Evolutionary conservation across 2,329 filamentous ascomycete species (phyloP).

Genomic region (Aspergillus sp.): DNA sequence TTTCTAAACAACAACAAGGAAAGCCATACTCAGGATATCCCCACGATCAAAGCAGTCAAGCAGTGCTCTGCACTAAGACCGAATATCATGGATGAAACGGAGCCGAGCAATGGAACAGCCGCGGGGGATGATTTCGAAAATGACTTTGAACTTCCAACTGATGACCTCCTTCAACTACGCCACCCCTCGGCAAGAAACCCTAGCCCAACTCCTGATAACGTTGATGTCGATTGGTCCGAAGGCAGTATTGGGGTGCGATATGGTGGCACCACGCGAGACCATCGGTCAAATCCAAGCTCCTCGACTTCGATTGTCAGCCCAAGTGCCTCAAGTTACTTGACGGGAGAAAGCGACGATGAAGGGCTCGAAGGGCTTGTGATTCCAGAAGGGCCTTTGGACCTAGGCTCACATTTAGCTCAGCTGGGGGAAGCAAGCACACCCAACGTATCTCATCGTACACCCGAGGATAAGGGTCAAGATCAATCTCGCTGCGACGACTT

Average conservation of each 20-base stretch:
- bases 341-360: slow-evolving; percentile 90
- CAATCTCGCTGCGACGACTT: slow-evolving; percentile 66
- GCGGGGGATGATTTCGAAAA: slow-evolving; percentile 68
- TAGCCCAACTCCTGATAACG: slow-evolving; percentile 66
- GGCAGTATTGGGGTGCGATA: slow-evolving; percentile 89
- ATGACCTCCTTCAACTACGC: slow-evolving; percentile 65
- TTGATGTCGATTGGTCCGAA: slow-evolving; percentile 84
- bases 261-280: slow-evolving; percentile 79
- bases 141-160: slow-evolving; percentile 69
- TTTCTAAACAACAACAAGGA: slow-evolving; percentile 62
- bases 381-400: slow-evolving; percentile 78
- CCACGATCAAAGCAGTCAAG: slow-evolving; percentile 69
- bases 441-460: slow-evolving; percentile 33
- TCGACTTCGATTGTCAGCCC: slow-evolving; percentile 88
- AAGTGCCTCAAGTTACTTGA: slow-evolving; percentile 87
- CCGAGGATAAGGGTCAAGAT: slow-evolving; percentile 17
- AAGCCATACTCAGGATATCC: slow-evolving; percentile 62
- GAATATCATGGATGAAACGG: slow-evolving; percentile 53
- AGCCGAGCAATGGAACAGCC: slow-evolving; percentile 42
- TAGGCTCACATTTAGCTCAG: slow-evolving; percentile 73
- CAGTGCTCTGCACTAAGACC: slow-evolving; percentile 54
- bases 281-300: slow-evolving; percentile 78
- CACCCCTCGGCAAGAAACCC: slow-evolving; percentile 64
- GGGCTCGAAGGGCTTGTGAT: slow-evolving; percentile 85
- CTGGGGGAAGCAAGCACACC: slow-evolving; percentile 55